Percentiles rank a stretch among this genome's conserved stretches.
Evolutionary conservation across 2,329 filamentous ascomycete genomes (phyloP).

Genomic region (Dothideomycetidae sp.): DNA sequence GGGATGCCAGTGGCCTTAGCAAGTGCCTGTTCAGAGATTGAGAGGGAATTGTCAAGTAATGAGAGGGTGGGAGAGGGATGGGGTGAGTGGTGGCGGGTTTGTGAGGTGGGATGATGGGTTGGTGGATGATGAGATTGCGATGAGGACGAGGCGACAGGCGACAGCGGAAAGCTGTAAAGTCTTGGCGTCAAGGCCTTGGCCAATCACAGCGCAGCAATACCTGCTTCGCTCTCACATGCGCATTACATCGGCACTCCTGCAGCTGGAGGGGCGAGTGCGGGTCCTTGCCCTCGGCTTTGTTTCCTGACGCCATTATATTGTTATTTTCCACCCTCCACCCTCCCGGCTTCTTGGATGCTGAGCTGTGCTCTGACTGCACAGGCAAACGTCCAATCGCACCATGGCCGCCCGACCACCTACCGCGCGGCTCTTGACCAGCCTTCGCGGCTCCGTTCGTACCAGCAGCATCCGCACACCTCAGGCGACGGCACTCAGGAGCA

Average conservation of each 20-base stretch:
- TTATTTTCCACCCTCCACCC: background rate
- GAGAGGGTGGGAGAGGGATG: too few relatives aligned
- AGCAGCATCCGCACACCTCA: background rate
- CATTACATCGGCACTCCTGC: conserved; percentile 8
- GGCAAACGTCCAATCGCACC: background rate
- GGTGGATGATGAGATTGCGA: conserved; percentile 4
- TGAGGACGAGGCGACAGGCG: background rate
- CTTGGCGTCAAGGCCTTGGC: background rate
- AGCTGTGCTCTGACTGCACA: too few relatives aligned
- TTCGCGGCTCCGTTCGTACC: conserved; percentile 2
- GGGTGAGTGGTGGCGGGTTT: background rate
- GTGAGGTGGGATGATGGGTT: background rate
- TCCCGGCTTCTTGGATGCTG: background rate
- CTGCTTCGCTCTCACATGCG: conserved; percentile 7
- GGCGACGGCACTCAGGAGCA: background rate
- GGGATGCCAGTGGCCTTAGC: too few relatives aligned
- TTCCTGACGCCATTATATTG: background rate
- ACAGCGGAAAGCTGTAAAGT: too few relatives aligned
- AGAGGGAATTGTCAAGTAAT: too few relatives aligned
- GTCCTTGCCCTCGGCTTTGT: too few relatives aligned
- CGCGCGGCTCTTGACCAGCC: conserved; percentile 1
- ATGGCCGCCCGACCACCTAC: conserved; percentile 3
- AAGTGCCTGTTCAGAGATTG: too few relatives aligned
- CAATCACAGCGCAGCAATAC: conserved; percentile 1
- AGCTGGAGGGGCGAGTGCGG: background rate